These are phyloP conservation scores for Schoenoplectus tabernaemontani DNA, from an alignment of 202 grass and related monocot species.

Conservation along the genomic window DNA sequence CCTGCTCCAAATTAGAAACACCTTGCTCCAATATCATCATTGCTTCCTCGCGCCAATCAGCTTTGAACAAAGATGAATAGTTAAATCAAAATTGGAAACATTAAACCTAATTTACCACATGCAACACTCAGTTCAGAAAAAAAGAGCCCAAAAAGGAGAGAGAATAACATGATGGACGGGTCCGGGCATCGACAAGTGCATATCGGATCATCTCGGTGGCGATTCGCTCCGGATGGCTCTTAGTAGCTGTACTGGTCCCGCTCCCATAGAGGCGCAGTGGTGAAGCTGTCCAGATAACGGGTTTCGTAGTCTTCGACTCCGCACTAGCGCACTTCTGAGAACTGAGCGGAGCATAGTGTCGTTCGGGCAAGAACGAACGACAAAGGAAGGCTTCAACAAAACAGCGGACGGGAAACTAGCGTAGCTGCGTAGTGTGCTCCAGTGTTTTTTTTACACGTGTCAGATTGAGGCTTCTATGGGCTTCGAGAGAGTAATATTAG, in stretches of 20 bases:
- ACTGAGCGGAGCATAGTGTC: slow-evolving; percentile 15
- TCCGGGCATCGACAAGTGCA: slow-evolving; percentile 44
- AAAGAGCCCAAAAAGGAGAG: not conserved
- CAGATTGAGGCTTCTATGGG: not conserved
- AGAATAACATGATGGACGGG: slow-evolving; percentile 45
- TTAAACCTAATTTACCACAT: not conserved
- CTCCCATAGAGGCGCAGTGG: slow-evolving; percentile 3
- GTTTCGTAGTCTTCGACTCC: not conserved
- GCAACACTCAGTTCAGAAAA: not conserved
- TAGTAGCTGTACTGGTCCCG: slow-evolving; percentile 15
- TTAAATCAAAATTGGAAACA: too few relatives aligned
- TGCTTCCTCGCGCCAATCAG: slow-evolving; percentile 43
- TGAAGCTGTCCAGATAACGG: not conserved
- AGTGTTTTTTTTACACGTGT: not conserved
- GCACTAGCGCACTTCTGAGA: not conserved
- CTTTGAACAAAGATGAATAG: not conserved
- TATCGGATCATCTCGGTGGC: slow-evolving; percentile 76
- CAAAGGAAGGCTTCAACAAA: not conserved
- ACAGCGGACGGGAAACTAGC: too few relatives aligned
- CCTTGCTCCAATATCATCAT: slow-evolving; percentile 94
- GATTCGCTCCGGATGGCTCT: slow-evolving; percentile 40
- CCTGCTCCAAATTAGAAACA: slow-evolving; percentile 57
- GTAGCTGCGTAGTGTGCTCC: too few relatives aligned
- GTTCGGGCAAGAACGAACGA: not conserved
- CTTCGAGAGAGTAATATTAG: not conserved